Base-by-base conservation (phyloP, 805 yeast species). In the Cyberlindnera saturnus region DNA sequence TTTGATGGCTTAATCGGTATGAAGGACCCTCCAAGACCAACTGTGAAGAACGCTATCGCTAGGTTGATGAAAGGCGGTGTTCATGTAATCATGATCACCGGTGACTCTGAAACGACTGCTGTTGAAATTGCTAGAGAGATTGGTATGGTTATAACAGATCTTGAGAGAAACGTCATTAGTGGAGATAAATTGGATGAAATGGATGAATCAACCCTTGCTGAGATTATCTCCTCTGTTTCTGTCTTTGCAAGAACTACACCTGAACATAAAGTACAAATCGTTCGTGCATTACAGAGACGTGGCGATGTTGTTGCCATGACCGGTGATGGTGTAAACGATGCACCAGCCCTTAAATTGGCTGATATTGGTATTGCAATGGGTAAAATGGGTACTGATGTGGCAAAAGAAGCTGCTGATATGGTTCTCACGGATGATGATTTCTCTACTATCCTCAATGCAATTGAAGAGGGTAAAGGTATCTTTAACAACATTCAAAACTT, bases 301-400 rank as follows among this genome's bases (percentile, higher is more conserved):
- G 96, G 96, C 40, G 96, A 91, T 62, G 81, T 91, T 49, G 98
- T 91, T 41, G 99, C 97, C 19, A 90, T 91, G 96, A 90, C 98
- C n/a, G 99, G 99, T 54, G 98, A 90, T 66, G 98, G 98, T 66
- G 96, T 91, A 13, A 90, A 90, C 63, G 98, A 90, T 70, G 98
- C 98, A 0, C 98, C 98, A n/a, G 97, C 98, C 5, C 73, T 91
- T 55, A 90, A 91, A 61, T 73, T 90, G 53, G 97, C 98, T 3
- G 96, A 90, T 66, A 90, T 90, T 54, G 98, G 98, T 57, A 87
- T 91, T 53, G 82, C 96, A 13, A 89, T 90, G 93, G 93, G 89
- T 47, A 79, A 78, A 53, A 82, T 85, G 69, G 99, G 99, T 46
- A 93, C 98, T 0, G 99, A 91, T 64, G 99, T 91, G 34, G 99